Evolutionary conservation across 495 filamentous ascomycete species (phyloP), one percentile per base, ranked within the genome.

Genomic region (Xylaria telfairii): DNA sequence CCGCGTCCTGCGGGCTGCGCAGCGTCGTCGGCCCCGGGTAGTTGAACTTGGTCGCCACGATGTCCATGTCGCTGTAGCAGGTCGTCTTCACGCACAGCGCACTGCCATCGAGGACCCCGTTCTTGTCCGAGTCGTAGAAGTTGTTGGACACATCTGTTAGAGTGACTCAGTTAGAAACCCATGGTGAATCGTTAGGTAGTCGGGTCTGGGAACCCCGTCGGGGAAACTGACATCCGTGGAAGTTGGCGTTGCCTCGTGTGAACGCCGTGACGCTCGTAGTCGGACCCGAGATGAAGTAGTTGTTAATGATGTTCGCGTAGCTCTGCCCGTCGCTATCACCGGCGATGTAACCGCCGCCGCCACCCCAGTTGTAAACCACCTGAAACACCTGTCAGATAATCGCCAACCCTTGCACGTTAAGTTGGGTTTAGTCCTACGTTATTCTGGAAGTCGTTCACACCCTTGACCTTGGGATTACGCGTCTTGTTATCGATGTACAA

Each of bases 201-300:
- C 15, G 13, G 12, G 42, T 15, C 12, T 13, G 19, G 41, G 24
- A 26, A 37, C 10, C 15, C 26, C 4, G 37, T 9, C 21, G 41
- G 56, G 28, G 67, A 65, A 8, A 75, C 75, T 73, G 56, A 73
- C 75, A 77, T 26, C 77, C 77, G 51, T 80, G 78, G 54, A 80
- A 80, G 41, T 80, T 78, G 17, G 72, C 68, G 17, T 80, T 74
- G 21, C 78, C 78, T 17, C 77, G 77, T 19, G 77, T 79, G 53
- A 79, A 79, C 4, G 76, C 76, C 8, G 81, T 49, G 19, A 79
- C 77, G 44, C 73, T 79, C 24, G 81, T 81, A 62, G 72, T 80
- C 4, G 81, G 82, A 1, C 81, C 82, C 7, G 79, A 74, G 72
- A 82, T 84, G 74, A 83, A 83, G 66, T 83, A 81, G 68, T 83